Evolutionary conservation across 495 filamentous ascomycete species (phyloP).

Genomic region (Collariella sp.): DNA sequence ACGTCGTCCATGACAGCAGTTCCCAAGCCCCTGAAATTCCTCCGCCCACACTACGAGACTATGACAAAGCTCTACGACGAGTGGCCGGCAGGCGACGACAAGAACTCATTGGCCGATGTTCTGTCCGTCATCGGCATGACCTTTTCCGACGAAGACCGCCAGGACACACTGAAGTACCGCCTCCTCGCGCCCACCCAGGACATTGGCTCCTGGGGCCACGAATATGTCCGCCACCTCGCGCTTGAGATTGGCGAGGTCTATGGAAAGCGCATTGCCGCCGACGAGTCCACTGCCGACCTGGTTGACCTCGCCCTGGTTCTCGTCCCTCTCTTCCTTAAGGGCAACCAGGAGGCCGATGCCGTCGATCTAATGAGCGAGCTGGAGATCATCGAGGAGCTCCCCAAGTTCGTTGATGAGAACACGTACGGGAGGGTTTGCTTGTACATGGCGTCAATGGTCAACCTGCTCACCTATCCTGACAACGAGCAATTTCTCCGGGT

Average conservation of each 20-base stretch:
- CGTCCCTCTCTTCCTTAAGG: constrained; percentile 90
- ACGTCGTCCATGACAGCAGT: constrained; percentile 99
- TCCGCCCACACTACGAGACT: constrained; percentile 87
- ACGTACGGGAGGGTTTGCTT: constrained; percentile 88
- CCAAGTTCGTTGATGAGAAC: constrained; percentile 82
- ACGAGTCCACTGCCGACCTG: constrained; percentile 61
- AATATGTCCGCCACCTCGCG: constrained; percentile 93
- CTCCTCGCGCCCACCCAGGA: constrained; percentile 83
- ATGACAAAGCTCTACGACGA: constrained; percentile 78
- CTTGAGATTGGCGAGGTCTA: constrained; percentile 94
- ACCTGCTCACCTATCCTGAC: constrained; percentile 92
- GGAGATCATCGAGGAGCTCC: constrained; percentile 92
- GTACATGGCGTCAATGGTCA: constrained; percentile 99
- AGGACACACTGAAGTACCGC: constrained; percentile 93
- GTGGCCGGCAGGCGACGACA: constrained; percentile 76
- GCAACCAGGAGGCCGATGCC: constrained; percentile 96
- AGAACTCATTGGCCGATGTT: constrained; percentile 86
- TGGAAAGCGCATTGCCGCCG: constrained; percentile 54
- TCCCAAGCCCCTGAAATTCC: constrained; percentile 95
- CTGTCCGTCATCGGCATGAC: constrained; percentile 98
- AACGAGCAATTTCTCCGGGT: constrained; percentile 88
- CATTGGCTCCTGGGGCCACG: constrained; percentile 95
- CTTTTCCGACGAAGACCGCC: constrained; percentile 89
- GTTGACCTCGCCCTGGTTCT: constrained; percentile 72
- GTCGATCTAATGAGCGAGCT: constrained; percentile 94